Evolutionary conservation across 257 asterid species (phyloP).

Genomic region (Penstemon barbatus): DNA sequence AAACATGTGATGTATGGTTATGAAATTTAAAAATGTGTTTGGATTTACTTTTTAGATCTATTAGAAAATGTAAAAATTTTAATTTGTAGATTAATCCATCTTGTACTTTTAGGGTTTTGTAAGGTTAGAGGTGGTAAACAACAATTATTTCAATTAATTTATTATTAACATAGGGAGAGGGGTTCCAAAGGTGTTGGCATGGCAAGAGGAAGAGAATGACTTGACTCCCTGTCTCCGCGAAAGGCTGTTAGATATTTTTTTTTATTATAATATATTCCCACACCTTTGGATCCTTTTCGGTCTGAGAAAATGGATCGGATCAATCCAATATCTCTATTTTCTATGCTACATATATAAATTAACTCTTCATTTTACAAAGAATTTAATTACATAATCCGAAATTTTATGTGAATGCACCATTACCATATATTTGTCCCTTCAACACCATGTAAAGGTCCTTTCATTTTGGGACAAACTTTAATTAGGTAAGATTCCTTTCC

Average conservation of each 20-base stretch:
- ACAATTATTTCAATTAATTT: not conserved
- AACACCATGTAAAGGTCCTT: slow-evolving; percentile 40
- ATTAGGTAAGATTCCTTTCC: slow-evolving; percentile 50
- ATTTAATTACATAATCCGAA: not conserved
- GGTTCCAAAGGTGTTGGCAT: slow-evolving; percentile 49
- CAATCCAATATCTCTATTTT: no score
- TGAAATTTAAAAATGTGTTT: no score
- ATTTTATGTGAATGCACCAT: not conserved
- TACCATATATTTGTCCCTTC: slow-evolving; percentile 40
- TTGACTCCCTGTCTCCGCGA: slow-evolving; percentile 68
- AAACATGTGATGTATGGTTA: no score
- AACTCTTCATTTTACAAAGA: no score
- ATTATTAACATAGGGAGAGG: not conserved
- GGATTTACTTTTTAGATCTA: no score
- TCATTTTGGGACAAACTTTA: slow-evolving; percentile 30
- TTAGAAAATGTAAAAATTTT: no score
- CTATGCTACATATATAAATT: no score
- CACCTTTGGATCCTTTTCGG: slow-evolving; percentile 28
- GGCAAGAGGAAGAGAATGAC: slow-evolving; percentile 37
- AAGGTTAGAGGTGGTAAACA: no score
- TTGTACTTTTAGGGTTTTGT: no score
- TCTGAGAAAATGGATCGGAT: no score
- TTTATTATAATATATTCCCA: slow-evolving; percentile 9
- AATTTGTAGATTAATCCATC: not conserved
- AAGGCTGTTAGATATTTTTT: slow-evolving; percentile 7